A percentile compares a stretch with the other conserved stretches of the same genome.
Conservation (phyloP, 2,329 filamentous ascomycete species). For the Claviceps fusiformis region DNA sequence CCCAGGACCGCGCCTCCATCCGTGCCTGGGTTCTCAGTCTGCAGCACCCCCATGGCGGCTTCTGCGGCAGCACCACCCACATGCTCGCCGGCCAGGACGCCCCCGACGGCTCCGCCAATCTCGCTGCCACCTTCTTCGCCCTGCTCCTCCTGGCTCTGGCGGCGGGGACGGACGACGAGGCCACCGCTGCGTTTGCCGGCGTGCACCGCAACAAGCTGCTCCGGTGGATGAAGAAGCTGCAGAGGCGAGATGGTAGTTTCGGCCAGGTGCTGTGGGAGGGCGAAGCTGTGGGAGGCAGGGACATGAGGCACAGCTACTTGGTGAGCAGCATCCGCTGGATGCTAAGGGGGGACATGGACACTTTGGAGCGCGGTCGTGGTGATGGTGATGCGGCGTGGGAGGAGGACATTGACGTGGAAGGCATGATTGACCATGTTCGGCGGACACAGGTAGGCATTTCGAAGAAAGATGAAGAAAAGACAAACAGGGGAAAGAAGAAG, state of each 20-base stretch:
- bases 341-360: slow-evolving; percentile 43
- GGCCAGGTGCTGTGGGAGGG: slow-evolving; percentile 59
- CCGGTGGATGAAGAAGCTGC: slow-evolving; percentile 60
- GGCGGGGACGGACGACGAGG: slow-evolving; percentile 25
- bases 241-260: slow-evolving; percentile 79
- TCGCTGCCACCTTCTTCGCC: slow-evolving; percentile 84
- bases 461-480: not conserved
- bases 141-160: slow-evolving; percentile 53
- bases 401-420: slow-evolving; percentile 62
- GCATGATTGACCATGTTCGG: slow-evolving; percentile 56
- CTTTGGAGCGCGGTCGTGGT: slow-evolving; percentile 31
- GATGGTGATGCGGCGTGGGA: slow-evolving; percentile 44
- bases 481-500: no score
- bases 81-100: slow-evolving; percentile 25
- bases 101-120: slow-evolving; percentile 44
- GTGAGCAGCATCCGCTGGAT: slow-evolving; percentile 74
- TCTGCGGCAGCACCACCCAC: slow-evolving; percentile 72
- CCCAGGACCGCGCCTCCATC: slow-evolving; percentile 29
- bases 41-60: slow-evolving; percentile 77
- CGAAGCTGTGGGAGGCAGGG: slow-evolving; percentile 59
- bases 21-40: slow-evolving; percentile 74
- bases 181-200: slow-evolving; percentile 36
- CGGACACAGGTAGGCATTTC: slow-evolving; percentile 34
- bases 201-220: slow-evolving; percentile 58
- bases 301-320: slow-evolving; percentile 81